Percentiles rank a stretch among this genome's conserved stretches.
Conservation (phyloP, 1,284 basidiomycete genomes). For the Cryptococcus depauperatus region DNA sequence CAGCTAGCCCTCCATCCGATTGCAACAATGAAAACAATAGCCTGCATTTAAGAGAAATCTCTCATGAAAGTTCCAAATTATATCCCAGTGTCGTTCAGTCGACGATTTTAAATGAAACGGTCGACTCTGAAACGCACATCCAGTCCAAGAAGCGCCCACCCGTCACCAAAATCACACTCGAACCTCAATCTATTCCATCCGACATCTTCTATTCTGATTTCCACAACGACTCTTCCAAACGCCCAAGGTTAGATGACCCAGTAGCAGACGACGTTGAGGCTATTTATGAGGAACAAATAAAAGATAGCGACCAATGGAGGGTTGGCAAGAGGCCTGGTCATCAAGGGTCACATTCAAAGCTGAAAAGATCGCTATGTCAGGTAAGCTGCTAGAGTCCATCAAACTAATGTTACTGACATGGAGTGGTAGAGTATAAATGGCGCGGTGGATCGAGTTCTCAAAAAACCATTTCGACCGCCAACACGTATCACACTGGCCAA, state of each 20-base stretch:
- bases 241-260: not conserved
- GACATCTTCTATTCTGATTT: not conserved
- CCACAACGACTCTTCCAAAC: not conserved
- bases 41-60: too few species aligned
- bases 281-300: too few species aligned
- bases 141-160: not conserved
- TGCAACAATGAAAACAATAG: too few species aligned
- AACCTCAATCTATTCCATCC: not conserved
- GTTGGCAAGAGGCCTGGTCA: slow-evolving; percentile 31
- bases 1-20: too few species aligned
- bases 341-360: slow-evolving; percentile 24
- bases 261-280: slow-evolving; percentile 2
- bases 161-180: not conserved
- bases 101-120: too few species aligned
- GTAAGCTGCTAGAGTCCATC: slow-evolving; percentile 9
- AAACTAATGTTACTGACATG: not conserved
- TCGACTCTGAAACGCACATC: too few species aligned
- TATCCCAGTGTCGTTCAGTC: too few species aligned
- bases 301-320: slow-evolving; percentile 35
- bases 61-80: too few species aligned
- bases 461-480: slow-evolving; percentile 36
- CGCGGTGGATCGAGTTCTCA: slow-evolving; percentile 25
- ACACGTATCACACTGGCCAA: slow-evolving; percentile 1
- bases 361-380: slow-evolving; percentile 16
- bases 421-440: slow-evolving; percentile 14